phyloP scores from a whole-genome alignment of 2,329 filamentous ascomycete species.

The Xylariaceae sp. region DNA sequence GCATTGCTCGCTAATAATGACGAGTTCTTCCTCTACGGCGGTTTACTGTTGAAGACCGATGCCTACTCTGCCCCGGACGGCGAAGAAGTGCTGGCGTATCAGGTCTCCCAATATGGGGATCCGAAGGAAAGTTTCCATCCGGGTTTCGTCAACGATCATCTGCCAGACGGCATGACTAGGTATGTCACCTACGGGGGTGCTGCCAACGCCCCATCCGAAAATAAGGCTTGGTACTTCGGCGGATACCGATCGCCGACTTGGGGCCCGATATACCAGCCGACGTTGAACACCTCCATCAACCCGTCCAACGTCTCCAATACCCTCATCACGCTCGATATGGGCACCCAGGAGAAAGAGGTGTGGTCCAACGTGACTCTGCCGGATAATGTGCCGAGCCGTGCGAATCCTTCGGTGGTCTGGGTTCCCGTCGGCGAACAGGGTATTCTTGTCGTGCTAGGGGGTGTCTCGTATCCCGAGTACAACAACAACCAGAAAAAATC shows the following conservation, averaged over 20 bases:
- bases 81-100: constrained; percentile 53
- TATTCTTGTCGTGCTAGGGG: constrained; percentile 76
- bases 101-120: constrained; percentile 56
- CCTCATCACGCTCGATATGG: constrained; percentile 65
- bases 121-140: constrained; percentile 45
- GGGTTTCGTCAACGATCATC: constrained; percentile 45
- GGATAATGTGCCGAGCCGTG: constrained; percentile 52
- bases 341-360: constrained; percentile 47
- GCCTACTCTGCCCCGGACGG: constrained; percentile 43
- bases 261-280: constrained; percentile 50
- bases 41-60: constrained; percentile 45
- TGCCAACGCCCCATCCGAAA: constrained; percentile 68
- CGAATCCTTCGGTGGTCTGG: constrained; percentile 70
- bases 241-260: constrained; percentile 57
- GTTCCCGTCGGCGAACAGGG: constrained; percentile 77
- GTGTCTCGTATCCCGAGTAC: constrained; percentile 66
- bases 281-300: constrained; percentile 39
- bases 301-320: constrained; percentile 54
- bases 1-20: constrained; percentile 66
- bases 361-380: constrained; percentile 64
- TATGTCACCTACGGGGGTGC: constrained; percentile 68
- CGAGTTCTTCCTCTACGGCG: constrained; percentile 67
- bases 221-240: constrained; percentile 72
- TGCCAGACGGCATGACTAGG: constrained; percentile 54
- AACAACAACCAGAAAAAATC: constrained; percentile 32